These are phyloP conservation scores for Flaveria sonorensis DNA, from an alignment of 129 eudicot genomes.

Conservation along the genomic window DNA sequence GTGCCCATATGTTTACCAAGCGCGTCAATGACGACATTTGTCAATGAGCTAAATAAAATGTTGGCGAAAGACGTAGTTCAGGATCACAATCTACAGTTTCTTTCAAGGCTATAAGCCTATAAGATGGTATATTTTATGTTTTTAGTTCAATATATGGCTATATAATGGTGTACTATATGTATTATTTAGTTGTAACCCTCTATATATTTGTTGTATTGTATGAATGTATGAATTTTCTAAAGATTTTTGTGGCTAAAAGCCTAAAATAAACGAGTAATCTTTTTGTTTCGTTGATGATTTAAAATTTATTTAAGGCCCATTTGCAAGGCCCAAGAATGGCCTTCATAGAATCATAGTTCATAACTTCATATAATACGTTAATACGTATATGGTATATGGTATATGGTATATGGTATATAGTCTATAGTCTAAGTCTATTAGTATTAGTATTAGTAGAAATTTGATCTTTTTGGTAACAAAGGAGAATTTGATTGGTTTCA, in stretches of 20 bases:
- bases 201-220: not conserved
- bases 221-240: not conserved
- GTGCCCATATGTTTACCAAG: conserved; percentile 61
- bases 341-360: not conserved
- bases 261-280: not conserved
- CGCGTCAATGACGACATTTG: conserved; percentile 49
- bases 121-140: not conserved
- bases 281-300: not conserved
- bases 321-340: not conserved
- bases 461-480: too few relatives aligned
- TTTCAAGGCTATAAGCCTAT: conserved; percentile 12
- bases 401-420: too few relatives aligned
- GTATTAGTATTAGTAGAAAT: too few relatives aligned
- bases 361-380: too few relatives aligned
- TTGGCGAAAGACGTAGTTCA: conserved; percentile 11
- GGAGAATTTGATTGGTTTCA: too few relatives aligned
- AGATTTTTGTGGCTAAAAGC: not conserved
- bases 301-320: not conserved
- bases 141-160: not conserved
- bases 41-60: conserved; percentile 46
- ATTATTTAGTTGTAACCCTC: not conserved
- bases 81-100: not conserved
- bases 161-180: not conserved
- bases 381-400: too few relatives aligned
- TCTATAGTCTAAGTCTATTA: too few relatives aligned